Evolutionary conservation across 371 early-diverging fungal genomes (phyloP).

Genomic region (Mortierella sp.): DNA sequence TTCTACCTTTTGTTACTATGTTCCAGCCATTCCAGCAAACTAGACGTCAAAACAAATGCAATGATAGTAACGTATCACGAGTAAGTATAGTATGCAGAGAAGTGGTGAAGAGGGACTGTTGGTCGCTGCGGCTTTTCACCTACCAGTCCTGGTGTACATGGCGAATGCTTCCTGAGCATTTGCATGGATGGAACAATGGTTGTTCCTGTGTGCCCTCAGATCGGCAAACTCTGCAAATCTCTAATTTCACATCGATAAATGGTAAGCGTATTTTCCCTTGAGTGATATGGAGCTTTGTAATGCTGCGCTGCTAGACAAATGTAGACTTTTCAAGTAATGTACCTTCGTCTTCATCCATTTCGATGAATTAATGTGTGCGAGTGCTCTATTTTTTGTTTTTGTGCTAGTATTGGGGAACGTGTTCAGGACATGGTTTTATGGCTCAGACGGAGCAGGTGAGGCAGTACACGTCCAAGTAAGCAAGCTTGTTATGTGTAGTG

Average conservation of each 20-base stretch:
- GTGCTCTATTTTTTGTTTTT: too few species aligned
- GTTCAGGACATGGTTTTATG: slow-evolving; percentile 23
- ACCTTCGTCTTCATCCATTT: slow-evolving; percentile 30
- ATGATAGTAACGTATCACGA: neutral
- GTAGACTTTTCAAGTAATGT: neutral
- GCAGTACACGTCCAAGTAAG: too few species aligned
- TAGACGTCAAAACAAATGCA: slow-evolving; percentile 25
- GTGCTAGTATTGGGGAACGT: neutral
- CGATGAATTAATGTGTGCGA: too few species aligned
- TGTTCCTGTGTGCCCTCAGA: slow-evolving; percentile 80
- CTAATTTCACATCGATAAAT: slow-evolving; percentile 21
- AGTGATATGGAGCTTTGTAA: neutral
- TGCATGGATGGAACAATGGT: slow-evolving; percentile 93
- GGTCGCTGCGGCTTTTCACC: neutral
- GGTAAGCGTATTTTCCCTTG: neutral
- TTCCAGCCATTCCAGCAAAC: slow-evolving; percentile 89
- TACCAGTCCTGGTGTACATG: slow-evolving; percentile 93
- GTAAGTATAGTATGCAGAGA: neutral
- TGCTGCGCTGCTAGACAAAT: neutral
- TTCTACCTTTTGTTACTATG: slow-evolving; percentile 83
- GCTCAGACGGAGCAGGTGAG: too few species aligned
- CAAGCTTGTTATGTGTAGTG: neutral
- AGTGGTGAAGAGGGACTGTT: too few species aligned
- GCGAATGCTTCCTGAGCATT: slow-evolving; percentile 94
- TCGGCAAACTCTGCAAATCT: slow-evolving; percentile 95